Conservation (phyloP, 2,329 filamentous ascomycete species). For the Xylaria sp. region DNA sequence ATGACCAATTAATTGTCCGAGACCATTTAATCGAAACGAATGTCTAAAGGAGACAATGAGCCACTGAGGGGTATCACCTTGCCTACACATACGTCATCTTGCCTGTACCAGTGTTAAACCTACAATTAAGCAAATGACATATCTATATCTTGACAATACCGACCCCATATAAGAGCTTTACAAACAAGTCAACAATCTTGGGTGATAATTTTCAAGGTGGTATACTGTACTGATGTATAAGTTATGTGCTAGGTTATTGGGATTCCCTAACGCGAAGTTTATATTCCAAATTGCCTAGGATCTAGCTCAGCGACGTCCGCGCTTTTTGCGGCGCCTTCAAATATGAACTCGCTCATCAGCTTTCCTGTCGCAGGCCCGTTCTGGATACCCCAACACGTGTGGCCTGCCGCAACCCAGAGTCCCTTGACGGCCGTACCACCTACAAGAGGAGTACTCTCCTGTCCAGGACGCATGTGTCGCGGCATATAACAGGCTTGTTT, state of each 20-base stretch:
- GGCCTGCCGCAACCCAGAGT: conserved; percentile 84
- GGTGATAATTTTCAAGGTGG: neutral
- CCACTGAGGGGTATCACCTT: neutral
- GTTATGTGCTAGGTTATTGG: neutral
- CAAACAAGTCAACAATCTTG: neutral
- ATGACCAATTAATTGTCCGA: no score
- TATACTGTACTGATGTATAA: neutral
- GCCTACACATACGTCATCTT: neutral
- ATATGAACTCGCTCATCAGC: conserved; percentile 81
- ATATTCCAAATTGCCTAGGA: conserved; percentile 71
- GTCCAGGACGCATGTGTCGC: conserved; percentile 72
- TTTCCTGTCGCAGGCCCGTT: conserved; percentile 91
- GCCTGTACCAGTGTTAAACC: neutral
- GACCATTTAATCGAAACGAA: neutral
- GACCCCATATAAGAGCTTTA: neutral
- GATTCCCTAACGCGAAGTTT: conserved; percentile 30
- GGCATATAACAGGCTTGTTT: conserved; percentile 95
- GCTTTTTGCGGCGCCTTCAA: conserved; percentile 76
- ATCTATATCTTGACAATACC: neutral
- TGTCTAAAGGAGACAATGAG: neutral
- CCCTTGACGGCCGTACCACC: conserved; percentile 79
- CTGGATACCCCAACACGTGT: conserved; percentile 99
- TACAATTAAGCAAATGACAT: neutral
- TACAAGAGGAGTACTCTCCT: conserved; percentile 76
- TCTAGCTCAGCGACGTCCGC: conserved; percentile 74